Base-by-base conservation (phyloP, 768 basidiomycete species). In the Naematelia encephala region DNA sequence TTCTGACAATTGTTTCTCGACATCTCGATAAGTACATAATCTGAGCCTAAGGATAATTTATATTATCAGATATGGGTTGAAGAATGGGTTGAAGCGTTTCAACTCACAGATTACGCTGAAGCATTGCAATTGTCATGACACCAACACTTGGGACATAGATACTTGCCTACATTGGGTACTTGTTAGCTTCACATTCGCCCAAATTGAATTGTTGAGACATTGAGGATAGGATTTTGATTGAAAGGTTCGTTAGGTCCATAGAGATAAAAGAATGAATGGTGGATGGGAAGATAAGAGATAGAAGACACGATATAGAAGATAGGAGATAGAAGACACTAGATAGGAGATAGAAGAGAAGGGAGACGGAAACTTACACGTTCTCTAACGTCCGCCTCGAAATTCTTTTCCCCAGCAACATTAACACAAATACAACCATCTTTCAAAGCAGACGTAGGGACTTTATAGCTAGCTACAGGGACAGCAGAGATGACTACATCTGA, bases 141-240 rank as follows among this genome's bases (percentile, higher is more conserved):
- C 96, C 96, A n/a, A 99, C 91, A 4, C 90, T 87, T 8, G 94
- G 92, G 63, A 98, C 82, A 77, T 97, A 97, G 59, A 99, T 81
- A 13, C 91, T 91, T 11, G 92, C 93, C 92, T 91, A 39, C n/a
- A n/a, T n/a, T n/a, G n/a, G n/a, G n/a, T n/a, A n/a, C n/a, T n/a
- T n/a, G n/a, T n/a, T n/a, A n/a, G n/a, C n/a, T n/a, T n/a, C n/a
- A n/a, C n/a, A n/a, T n/a, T n/a, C n/a, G n/a, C n/a, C n/a, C n/a
- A n/a, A n/a, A n/a, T n/a, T n/a, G n/a, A n/a, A n/a, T n/a, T n/a
- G n/a, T n/a, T n/a, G n/a, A n/a, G n/a, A n/a, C n/a, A n/a, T n/a
- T n/a, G n/a, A n/a, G n/a, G n/a, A n/a, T n/a, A n/a, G n/a, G n/a
- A n/a, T n/a, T n/a, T n/a, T n/a, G n/a, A n/a, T n/a, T n/a, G n/a